These are phyloP conservation scores for Cryphonectria parasitica DNA, from an alignment of 2,329 filamentous ascomycete species.

Conservation along the genomic window DNA sequence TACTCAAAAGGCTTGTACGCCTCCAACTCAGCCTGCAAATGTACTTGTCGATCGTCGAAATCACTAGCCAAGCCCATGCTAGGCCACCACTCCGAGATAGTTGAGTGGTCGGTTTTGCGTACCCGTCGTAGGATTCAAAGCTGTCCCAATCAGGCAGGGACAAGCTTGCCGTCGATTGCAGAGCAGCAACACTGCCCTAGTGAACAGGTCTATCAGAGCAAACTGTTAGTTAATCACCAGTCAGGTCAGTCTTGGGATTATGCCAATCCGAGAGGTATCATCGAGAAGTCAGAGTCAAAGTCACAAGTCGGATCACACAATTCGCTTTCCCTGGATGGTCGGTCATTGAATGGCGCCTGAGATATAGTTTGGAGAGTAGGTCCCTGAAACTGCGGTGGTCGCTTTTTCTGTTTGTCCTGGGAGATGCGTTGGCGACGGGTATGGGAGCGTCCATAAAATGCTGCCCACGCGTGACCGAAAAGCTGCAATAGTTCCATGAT, in stretches of 20 bases:
- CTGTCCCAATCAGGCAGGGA: conserved; percentile 19
- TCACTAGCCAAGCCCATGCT: conserved; percentile 70
- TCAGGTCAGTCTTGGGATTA: not conserved
- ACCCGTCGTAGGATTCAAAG: conserved; percentile 19
- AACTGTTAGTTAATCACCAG: not conserved
- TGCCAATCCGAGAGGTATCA: not conserved
- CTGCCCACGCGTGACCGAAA: not conserved
- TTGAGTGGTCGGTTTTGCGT: conserved; percentile 21
- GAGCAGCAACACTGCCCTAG: conserved; percentile 30
- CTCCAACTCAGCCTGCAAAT: conserved; percentile 63
- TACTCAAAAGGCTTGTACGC: conserved; percentile 78
- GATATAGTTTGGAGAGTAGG: not conserved
- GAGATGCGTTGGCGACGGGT: not conserved
- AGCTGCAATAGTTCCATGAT: conserved; percentile 4
- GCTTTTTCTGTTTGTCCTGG: not conserved
- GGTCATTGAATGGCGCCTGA: not conserved
- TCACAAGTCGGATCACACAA: not conserved
- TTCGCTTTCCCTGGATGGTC: not conserved
- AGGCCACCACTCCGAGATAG: conserved; percentile 53
- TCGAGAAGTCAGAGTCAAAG: not conserved
- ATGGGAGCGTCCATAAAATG: not conserved
- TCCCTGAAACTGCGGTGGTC: not conserved
- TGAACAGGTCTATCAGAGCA: not conserved
- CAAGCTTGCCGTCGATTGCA: conserved; percentile 20
- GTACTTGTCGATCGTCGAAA: conserved; percentile 70